Conservation (phyloP, 1,284 basidiomycete genomes). For the Apiotrichum gracile region DNA sequence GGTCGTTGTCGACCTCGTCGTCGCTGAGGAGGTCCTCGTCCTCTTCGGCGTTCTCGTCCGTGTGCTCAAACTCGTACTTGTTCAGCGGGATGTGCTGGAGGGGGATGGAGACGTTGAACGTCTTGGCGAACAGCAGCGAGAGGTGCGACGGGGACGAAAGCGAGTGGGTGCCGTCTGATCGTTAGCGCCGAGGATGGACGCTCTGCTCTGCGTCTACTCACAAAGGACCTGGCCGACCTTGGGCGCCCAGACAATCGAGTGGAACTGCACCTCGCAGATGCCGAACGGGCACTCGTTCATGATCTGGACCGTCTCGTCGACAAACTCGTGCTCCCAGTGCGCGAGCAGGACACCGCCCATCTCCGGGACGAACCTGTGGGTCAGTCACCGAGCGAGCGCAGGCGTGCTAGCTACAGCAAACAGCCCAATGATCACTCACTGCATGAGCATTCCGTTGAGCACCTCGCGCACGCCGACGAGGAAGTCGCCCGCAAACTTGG, state of each 20-base stretch:
- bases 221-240: slow-evolving; percentile 75
- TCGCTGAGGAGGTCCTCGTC: slow-evolving; percentile 26
- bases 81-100: slow-evolving; percentile 80
- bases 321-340: slow-evolving; percentile 70
- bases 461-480: slow-evolving; percentile 73
- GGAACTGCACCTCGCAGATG: slow-evolving; percentile 68
- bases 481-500: slow-evolving; percentile 67
- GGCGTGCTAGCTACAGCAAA: background rate
- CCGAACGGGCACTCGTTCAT: slow-evolving; percentile 82
- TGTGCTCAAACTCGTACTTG: slow-evolving; percentile 81
- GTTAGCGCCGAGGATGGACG: background rate
- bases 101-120: slow-evolving; percentile 96
- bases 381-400: background rate
- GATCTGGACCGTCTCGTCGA: slow-evolving; percentile 63
- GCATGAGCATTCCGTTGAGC: slow-evolving; percentile 88
- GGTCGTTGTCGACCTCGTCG: slow-evolving; percentile 34
- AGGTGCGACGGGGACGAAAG: slow-evolving; percentile 91
- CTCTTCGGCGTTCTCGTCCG: slow-evolving; percentile 19
- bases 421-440: slow-evolving; percentile 53
- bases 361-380: slow-evolving; percentile 76
- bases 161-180: slow-evolving; percentile 73
- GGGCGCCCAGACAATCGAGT: slow-evolving; percentile 85
- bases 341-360: slow-evolving; percentile 81
- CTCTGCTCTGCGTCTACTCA: slow-evolving; percentile 45
- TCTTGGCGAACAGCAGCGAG: slow-evolving; percentile 83